Evolutionary conservation across 768 basidiomycete genomes (phyloP), one percentile per base, ranked within the genome.

Genomic region (Tulasnella sp.): DNA sequence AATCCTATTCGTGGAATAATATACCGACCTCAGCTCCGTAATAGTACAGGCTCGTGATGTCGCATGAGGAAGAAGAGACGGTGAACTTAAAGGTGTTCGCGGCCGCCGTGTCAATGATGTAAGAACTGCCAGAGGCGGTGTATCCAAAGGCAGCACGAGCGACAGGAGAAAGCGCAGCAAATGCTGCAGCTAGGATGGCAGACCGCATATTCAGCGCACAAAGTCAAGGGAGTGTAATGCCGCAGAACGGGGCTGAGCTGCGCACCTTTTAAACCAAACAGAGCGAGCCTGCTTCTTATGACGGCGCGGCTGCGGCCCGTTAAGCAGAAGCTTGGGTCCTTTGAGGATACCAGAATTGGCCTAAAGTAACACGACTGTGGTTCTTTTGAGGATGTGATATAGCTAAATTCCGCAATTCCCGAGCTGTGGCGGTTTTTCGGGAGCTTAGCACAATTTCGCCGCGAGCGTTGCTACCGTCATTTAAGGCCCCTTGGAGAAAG

Each of bases 31-130:
- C 73, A 74, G 46, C 16, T 36, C 88, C 88, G 79, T 88, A 88
- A 83, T 85, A 89, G 40, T 84, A 80, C 36, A 89, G 78, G 0
- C 88, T 88, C 4, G 86, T 88, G 38, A 89, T 87, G 82, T 89
- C 87, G 21, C 88, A 87, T 82, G 87, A 87, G 36, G 84, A 81
- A 7, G 82, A 86, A 81, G 87, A 85, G 80, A 88, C 88, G 87
- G 72, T 18, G 73, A 34, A 73, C 14, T 38, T 38, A 46, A 56
- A 79, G 31, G 71, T 34, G 27, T 46, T 36, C 68, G 36, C 87
- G 34, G 84, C 87, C 9, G 86, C 88, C 68, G 87, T 86, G 83
- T 89, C 88, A 27, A 88, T 87, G 18, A 86, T 72, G 82, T 88
- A 77, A 56, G 85, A 86, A 40, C 78, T 82, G 8, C 87, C 86